phyloP scores from a whole-genome alignment of 139 green algal species.

The Chlorella ohadii region DNA sequence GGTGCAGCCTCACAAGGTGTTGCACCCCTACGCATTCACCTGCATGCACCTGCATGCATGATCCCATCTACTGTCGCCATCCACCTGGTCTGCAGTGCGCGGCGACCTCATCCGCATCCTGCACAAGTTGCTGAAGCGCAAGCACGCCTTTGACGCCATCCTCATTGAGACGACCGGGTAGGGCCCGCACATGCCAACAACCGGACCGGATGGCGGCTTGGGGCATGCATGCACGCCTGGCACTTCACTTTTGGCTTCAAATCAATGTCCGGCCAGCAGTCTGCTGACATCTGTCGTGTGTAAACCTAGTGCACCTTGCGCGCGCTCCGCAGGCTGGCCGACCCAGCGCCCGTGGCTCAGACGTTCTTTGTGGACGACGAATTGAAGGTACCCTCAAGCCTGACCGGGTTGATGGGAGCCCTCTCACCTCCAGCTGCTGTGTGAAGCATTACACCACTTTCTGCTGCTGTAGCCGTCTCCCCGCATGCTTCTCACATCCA shows the following conservation, averaged over 20 bases:
- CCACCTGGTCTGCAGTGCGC: constrained; percentile 93
- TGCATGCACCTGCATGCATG: too few relatives aligned
- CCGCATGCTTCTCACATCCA: background rate
- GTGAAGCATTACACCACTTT: too few relatives aligned
- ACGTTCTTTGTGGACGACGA: constrained; percentile 91
- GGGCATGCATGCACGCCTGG: too few relatives aligned
- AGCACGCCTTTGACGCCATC: constrained; percentile 88
- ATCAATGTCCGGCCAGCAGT: too few relatives aligned
- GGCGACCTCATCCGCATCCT: constrained; percentile 91
- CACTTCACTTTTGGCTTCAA: too few relatives aligned
- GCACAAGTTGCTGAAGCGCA: constrained; percentile 73
- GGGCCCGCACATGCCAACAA: too few relatives aligned
- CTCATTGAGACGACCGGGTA: constrained; percentile 96
- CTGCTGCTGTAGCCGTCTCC: background rate
- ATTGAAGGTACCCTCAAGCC: constrained; percentile 46
- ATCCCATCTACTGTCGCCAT: constrained; percentile 65
- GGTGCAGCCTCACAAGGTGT: too few relatives aligned
- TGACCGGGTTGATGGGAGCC: background rate
- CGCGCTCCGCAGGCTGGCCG: constrained; percentile 64
- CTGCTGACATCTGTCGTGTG: too few relatives aligned
- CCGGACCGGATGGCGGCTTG: too few relatives aligned
- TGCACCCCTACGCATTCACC: background rate
- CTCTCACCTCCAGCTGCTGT: too few relatives aligned
- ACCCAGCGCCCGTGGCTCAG: constrained; percentile 87
- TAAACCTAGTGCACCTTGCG: too few relatives aligned